phyloP scores from a whole-genome alignment of 2,329 filamentous ascomycete genomes.

The Cytospora mali region DNA sequence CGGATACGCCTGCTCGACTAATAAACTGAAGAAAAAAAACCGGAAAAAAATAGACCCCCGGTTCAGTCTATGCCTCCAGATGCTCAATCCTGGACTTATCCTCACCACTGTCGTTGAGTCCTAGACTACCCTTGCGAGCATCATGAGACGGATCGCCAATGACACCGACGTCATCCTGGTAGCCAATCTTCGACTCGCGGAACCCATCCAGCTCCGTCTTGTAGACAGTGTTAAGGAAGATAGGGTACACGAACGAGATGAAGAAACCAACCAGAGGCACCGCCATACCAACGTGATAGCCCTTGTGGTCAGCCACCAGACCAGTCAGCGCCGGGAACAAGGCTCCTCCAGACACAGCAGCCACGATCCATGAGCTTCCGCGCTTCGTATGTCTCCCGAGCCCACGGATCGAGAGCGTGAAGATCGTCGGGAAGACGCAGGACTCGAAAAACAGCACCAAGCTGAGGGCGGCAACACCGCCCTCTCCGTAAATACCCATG shows the following conservation, averaged over 20 bases:
- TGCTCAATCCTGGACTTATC: slow-evolving; percentile 25
- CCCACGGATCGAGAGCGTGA: slow-evolving; percentile 73
- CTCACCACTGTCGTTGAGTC: slow-evolving; percentile 3
- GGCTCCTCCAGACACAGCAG: slow-evolving; percentile 70
- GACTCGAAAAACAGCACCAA: slow-evolving; percentile 75
- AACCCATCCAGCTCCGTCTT: slow-evolving; percentile 54
- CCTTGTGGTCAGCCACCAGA: slow-evolving; percentile 62
- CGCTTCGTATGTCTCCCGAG: slow-evolving; percentile 75
- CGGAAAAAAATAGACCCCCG: neutral
- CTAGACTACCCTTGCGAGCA: slow-evolving; percentile 7
- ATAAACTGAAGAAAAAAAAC: no score
- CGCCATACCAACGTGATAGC: slow-evolving; percentile 64
- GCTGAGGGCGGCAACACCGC: slow-evolving; percentile 62
- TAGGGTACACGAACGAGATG: slow-evolving; percentile 55
- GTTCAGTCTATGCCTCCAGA: slow-evolving; percentile 7
- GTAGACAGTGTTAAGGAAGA: slow-evolving; percentile 62
- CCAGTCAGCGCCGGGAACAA: slow-evolving; percentile 72
- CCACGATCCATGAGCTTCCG: slow-evolving; percentile 70
- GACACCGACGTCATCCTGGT: slow-evolving; percentile 24
- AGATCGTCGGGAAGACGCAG: slow-evolving; percentile 80
- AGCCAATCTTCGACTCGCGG: slow-evolving; percentile 45
- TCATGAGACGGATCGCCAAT: slow-evolving; percentile 18
- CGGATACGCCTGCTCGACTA: no score
- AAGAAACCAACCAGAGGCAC: slow-evolving; percentile 64
- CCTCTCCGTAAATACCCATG: slow-evolving; percentile 46